Conservation (phyloP, 257 asterid genomes). For the Pogostemon cablin region DNA sequence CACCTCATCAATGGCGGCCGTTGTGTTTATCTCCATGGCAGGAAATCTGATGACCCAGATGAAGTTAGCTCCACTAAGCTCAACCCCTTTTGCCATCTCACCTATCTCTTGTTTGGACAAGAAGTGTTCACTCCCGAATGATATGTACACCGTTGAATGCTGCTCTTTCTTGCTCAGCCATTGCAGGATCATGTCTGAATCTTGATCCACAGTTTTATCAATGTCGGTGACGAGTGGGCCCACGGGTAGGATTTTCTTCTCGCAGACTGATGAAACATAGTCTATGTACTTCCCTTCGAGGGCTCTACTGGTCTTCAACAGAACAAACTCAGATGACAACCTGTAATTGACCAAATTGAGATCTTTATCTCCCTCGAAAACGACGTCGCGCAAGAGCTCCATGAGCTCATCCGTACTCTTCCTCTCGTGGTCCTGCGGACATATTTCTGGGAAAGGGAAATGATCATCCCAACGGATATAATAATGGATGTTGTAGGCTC, state of each 20-base stretch:
- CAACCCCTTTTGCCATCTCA: conserved; percentile 29
- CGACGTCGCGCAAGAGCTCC: neutral
- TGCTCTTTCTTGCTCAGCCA: conserved; percentile 39
- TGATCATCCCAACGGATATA: neutral
- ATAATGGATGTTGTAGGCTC: neutral
- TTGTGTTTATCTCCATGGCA: neutral
- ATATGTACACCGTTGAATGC: conserved; percentile 39
- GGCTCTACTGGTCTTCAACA: neutral
- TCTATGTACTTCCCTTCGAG: conserved; percentile 18
- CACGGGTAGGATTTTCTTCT: neutral
- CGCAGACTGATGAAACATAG: neutral
- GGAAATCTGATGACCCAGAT: conserved; percentile 42
- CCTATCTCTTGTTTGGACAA: conserved; percentile 37
- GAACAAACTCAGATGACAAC: conserved; percentile 2
- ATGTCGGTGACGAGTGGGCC: neutral
- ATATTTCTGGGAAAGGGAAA: neutral
- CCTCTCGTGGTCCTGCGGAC: neutral
- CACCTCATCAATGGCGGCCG: conserved; percentile 7
- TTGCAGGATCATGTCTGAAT: conserved; percentile 30
- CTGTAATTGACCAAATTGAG: neutral
- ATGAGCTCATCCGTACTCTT: neutral
- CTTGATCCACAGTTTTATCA: neutral
- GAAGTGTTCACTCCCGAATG: conserved; percentile 50
- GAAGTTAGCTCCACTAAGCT: conserved; percentile 31
- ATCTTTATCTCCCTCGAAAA: neutral